These are phyloP conservation scores for Kwoniella sp. DNA, from an alignment of 768 basidiomycete genomes.

Conservation along the genomic window DNA sequence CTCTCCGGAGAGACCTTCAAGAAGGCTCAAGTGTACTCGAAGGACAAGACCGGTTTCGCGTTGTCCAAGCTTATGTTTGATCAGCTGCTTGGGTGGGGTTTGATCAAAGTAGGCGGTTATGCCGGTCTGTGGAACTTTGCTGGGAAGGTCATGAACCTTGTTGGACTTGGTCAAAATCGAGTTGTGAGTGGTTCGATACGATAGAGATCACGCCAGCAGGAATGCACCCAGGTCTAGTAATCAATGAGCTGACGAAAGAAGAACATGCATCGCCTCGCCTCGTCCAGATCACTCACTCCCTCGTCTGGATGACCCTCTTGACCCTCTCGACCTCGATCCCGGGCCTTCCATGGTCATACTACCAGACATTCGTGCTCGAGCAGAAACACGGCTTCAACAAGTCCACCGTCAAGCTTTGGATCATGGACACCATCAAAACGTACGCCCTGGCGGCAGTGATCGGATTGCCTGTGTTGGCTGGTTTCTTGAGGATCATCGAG, in stretches of 20 bases:
- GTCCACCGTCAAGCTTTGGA: conserved; percentile 73
- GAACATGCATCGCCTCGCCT: too few relatives aligned
- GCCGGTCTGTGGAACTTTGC: conserved; percentile 78
- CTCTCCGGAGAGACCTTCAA: conserved; percentile 72
- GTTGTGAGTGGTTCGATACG: conserved; percentile 62
- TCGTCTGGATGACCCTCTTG: conserved; percentile 72
- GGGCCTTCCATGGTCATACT: conserved; percentile 73
- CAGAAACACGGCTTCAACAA: conserved; percentile 98
- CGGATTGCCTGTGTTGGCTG: conserved; percentile 81
- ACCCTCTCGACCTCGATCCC: conserved; percentile 67
- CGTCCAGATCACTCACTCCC: conserved; percentile 76
- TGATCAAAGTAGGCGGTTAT: conserved; percentile 77
- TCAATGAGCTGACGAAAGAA: background rate
- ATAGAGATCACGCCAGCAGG: background rate
- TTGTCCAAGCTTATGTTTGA: conserved; percentile 73
- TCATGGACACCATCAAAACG: conserved; percentile 77
- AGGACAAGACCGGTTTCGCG: conserved; percentile 83
- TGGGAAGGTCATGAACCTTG: conserved; percentile 60
- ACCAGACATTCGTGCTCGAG: conserved; percentile 91
- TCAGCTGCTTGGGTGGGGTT: conserved; percentile 68
- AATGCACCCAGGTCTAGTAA: background rate
- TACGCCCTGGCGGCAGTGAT: conserved; percentile 72
- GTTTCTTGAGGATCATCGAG: conserved; percentile 83
- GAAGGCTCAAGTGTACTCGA: conserved; percentile 89
- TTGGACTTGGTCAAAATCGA: conserved; percentile 72